Percentiles rank a stretch among this genome's conserved stretches.
phyloP scores from a whole-genome alignment of 2,329 filamentous ascomycete species.

The Fusarium tricinctum region DNA sequence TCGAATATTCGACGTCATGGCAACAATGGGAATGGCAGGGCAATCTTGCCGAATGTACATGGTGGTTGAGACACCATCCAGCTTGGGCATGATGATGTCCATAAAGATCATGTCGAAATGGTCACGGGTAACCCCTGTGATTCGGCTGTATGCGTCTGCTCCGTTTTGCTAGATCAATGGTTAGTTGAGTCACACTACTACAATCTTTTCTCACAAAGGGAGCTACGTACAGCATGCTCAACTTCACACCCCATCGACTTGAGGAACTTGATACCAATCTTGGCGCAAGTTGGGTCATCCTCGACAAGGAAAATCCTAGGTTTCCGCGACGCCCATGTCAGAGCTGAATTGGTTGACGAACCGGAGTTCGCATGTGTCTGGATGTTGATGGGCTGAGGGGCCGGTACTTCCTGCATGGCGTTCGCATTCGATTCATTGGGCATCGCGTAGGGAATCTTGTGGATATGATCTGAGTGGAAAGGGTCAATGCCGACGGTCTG shows the following conservation, averaged over 20 bases:
- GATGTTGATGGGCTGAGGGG: constrained; percentile 54
- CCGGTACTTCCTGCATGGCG: constrained; percentile 56
- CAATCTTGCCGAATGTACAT: constrained; percentile 92
- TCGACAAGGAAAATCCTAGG: constrained; percentile 93
- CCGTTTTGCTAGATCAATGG: constrained; percentile 72
- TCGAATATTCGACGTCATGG: constrained; percentile 98
- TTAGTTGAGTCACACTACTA: constrained; percentile 21
- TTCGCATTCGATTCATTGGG: constrained; percentile 68
- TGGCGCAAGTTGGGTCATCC: constrained; percentile 77
- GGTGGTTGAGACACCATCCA: constrained; percentile 95
- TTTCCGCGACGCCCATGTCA: constrained; percentile 70
- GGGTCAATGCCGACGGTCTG: constrained; percentile 94
- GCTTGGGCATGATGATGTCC: constrained; percentile 97
- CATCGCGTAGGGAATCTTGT: constrained; percentile 89
- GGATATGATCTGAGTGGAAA: constrained; percentile 92
- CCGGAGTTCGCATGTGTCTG: constrained; percentile 41
- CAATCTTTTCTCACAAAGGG: not conserved
- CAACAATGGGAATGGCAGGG: constrained; percentile 87
- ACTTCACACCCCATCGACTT: constrained; percentile 75
- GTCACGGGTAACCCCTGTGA: constrained; percentile 65
- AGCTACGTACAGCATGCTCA: constrained; percentile 72
- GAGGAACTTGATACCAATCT: constrained; percentile 77
- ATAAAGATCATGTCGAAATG: constrained; percentile 81
- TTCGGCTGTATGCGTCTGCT: constrained; percentile 90
- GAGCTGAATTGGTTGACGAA: constrained; percentile 56